Percentiles rank a stretch among this genome's conserved stretches.
phyloP scores from a whole-genome alignment of 2,329 filamentous ascomycete species.

The Phyllosticta citrichinensis region DNA sequence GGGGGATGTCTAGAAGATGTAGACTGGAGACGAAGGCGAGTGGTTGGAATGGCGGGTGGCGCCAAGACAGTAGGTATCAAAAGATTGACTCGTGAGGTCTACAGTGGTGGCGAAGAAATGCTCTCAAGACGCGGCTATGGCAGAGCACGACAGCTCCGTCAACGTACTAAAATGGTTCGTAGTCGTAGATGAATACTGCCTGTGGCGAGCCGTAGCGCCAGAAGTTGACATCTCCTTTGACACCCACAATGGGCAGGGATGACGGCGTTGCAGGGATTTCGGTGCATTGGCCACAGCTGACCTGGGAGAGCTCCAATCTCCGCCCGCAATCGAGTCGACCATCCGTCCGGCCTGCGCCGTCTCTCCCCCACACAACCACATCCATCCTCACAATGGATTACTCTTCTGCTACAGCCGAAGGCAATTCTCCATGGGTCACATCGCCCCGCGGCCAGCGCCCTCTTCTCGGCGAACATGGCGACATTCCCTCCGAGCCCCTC shows the following conservation, averaged over 20 bases:
- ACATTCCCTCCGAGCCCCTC: constrained; percentile 31
- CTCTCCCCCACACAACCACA: background rate
- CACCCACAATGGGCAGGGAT: background rate
- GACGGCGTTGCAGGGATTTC: background rate
- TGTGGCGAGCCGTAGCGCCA: too few relatives aligned
- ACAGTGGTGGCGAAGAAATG: too few relatives aligned
- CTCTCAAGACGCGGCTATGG: too few relatives aligned
- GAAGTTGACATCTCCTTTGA: too few relatives aligned
- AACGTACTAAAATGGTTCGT: too few relatives aligned
- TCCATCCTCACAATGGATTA: constrained; percentile 50
- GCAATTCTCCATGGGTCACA: constrained; percentile 55
- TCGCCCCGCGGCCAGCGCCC: constrained; percentile 44
- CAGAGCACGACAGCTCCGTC: too few relatives aligned
- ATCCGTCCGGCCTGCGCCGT: background rate
- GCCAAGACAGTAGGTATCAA: background rate
- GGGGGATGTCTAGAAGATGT: background rate
- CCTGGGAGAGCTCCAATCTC: background rate
- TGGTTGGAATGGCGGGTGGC: background rate
- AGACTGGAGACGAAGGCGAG: background rate
- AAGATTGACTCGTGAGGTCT: too few relatives aligned
- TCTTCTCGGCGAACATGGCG: constrained; percentile 35
- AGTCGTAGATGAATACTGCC: too few relatives aligned
- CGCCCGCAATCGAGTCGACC: background rate
- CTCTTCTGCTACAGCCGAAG: constrained; percentile 43
- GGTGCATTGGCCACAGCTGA: background rate